Evolutionary conservation across 257 asterid species (phyloP).

Genomic region (Perilla frutescens): DNA sequence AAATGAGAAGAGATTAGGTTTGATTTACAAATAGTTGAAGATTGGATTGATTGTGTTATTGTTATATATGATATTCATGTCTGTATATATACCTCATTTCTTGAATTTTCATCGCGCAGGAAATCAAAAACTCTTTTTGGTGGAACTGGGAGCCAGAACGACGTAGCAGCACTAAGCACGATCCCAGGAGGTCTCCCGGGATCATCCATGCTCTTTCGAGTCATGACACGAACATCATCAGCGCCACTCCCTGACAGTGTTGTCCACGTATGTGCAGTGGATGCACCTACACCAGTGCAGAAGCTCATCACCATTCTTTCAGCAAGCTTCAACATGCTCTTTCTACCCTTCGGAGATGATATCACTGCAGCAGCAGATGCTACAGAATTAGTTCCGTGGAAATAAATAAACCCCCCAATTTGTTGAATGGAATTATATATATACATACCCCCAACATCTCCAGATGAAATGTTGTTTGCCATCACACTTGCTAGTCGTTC

Average conservation of each 20-base stretch:
- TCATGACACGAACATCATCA: slow-evolving; percentile 77
- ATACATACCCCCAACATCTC: slow-evolving; percentile 63
- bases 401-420: too few species aligned
- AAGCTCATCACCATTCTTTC: slow-evolving; percentile 86
- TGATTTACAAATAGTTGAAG: neutral
- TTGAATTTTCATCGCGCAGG: slow-evolving; percentile 60
- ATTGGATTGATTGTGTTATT: neutral
- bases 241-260: slow-evolving; percentile 73
- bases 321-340: slow-evolving; percentile 72
- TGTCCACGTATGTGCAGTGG: slow-evolving; percentile 81
- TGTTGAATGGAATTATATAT: neutral
- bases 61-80: too few species aligned
- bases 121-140: slow-evolving; percentile 69
- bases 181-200: slow-evolving; percentile 88
- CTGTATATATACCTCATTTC: slow-evolving; percentile 62
- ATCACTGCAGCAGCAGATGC: slow-evolving; percentile 45
- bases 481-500: slow-evolving; percentile 68
- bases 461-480: slow-evolving; percentile 66
- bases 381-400: neutral
- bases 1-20: neutral
- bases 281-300: slow-evolving; percentile 76
- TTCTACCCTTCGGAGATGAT: slow-evolving; percentile 67
- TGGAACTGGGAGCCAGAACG: slow-evolving; percentile 75
- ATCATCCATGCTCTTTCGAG: slow-evolving; percentile 74
- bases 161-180: slow-evolving; percentile 80